phyloP scores from a whole-genome alignment of 371 early-diverging fungal species.

The Lichtheimia ramosa region DNA sequence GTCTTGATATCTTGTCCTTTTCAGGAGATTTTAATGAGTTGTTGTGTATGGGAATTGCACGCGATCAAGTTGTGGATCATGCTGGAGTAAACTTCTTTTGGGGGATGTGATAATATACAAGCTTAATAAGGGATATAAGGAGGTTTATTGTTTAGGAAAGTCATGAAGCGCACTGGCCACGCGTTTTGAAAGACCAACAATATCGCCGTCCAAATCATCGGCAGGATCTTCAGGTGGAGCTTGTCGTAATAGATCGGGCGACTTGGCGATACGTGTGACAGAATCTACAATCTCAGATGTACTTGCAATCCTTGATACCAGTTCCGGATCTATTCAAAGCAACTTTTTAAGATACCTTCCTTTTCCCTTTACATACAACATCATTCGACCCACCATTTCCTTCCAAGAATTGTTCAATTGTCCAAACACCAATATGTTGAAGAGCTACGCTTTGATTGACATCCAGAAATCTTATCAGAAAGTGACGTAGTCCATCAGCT shows the following conservation, averaged over 20 bases:
- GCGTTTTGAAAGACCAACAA: slow-evolving; percentile 39
- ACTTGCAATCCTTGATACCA: slow-evolving; percentile 28
- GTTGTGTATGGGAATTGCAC: too few species aligned
- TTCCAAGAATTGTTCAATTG: slow-evolving; percentile 82
- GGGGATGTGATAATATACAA: too few species aligned
- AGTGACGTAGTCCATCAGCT: slow-evolving; percentile 68
- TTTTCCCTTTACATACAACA: neutral
- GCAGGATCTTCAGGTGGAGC: slow-evolving; percentile 15
- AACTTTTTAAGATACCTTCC: neutral
- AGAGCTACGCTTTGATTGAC: slow-evolving; percentile 71
- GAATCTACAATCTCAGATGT: slow-evolving; percentile 35
- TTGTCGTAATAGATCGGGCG: slow-evolving; percentile 11
- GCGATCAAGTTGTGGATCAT: too few species aligned
- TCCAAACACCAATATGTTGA: slow-evolving; percentile 89
- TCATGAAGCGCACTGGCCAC: slow-evolving; percentile 22
- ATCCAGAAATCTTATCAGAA: slow-evolving; percentile 69
- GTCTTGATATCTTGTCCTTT: too few species aligned
- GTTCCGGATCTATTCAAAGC: slow-evolving; percentile 24
- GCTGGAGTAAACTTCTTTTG: too few species aligned
- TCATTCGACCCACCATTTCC: slow-evolving; percentile 43
- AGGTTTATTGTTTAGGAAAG: too few species aligned
- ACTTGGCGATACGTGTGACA: slow-evolving; percentile 35
- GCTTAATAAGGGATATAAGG: too few species aligned
- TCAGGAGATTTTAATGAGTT: too few species aligned
- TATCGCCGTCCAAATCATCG: slow-evolving; percentile 44